Conservation (phyloP, 768 basidiomycete species). For the Pisolithus marmoratus region DNA sequence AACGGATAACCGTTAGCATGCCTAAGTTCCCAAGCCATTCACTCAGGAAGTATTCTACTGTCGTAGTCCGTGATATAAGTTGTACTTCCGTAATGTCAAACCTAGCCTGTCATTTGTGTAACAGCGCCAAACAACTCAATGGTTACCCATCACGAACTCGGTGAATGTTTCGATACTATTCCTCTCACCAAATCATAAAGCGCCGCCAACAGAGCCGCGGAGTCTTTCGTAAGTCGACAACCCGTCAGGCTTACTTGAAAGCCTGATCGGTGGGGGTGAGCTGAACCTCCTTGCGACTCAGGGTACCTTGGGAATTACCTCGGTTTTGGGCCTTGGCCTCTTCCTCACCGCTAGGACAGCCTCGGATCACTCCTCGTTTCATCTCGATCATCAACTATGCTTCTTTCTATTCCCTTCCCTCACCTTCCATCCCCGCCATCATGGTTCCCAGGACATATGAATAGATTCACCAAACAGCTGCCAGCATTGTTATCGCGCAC, state of each 20-base stretch:
- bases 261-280: background rate
- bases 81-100: no score
- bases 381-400: conserved; percentile 16
- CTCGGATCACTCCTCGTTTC: conserved; percentile 9
- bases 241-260: no score
- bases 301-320: background rate
- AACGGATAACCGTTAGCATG: conserved; percentile 11
- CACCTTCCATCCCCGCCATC: conserved; percentile 70
- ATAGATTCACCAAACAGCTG: conserved; percentile 72
- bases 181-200: no score
- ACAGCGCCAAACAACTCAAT: no score
- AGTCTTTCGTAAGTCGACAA: no score
- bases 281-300: no score
- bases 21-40: background rate
- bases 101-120: no score
- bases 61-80: no score
- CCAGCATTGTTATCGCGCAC: conserved; percentile 74
- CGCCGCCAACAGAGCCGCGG: no score
- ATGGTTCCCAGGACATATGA: conserved; percentile 98
- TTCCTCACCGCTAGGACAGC: background rate
- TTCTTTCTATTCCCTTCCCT: conserved; percentile 35
- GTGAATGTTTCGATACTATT: no score
- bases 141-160: no score
- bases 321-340: background rate
- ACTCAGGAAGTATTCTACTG: no score